Percentiles rank a stretch among this genome's conserved stretches.
phyloP scores from a whole-genome alignment of 805 yeast species.

The Starmerella sirachaensis region DNA sequence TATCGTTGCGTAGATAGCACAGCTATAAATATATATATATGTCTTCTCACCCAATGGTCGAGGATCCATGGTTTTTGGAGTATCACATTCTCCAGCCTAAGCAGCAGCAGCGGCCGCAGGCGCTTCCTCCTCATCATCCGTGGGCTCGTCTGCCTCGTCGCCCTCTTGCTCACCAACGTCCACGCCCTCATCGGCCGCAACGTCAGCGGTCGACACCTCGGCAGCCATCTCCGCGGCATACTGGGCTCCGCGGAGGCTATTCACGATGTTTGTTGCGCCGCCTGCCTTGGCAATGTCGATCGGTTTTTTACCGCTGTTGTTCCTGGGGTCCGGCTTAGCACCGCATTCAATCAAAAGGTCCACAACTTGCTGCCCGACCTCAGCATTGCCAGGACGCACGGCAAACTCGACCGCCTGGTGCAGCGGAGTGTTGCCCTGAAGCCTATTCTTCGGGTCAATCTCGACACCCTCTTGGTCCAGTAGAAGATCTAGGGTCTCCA shows the following conservation, averaged over 20 bases:
- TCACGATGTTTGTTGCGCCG: slow-evolving; percentile 43
- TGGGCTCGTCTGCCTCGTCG: slow-evolving; percentile 9
- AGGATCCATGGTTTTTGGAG: no score
- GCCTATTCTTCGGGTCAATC: slow-evolving; percentile 62
- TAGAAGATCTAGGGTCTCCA: slow-evolving; percentile 67
- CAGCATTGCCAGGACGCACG: slow-evolving; percentile 51
- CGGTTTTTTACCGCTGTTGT: slow-evolving; percentile 59
- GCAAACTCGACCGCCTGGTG: slow-evolving; percentile 75
- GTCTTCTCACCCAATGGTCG: no score
- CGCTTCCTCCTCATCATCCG: slow-evolving; percentile 7
- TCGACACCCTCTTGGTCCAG: slow-evolving; percentile 86
- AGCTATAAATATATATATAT: no score
- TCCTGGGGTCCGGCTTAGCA: slow-evolving; percentile 51
- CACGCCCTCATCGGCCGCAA: slow-evolving; percentile 16
- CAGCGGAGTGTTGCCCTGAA: slow-evolving; percentile 77
- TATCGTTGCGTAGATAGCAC: no score
- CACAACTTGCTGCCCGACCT: slow-evolving; percentile 48
- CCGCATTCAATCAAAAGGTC: slow-evolving; percentile 87
- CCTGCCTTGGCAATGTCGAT: slow-evolving; percentile 44
- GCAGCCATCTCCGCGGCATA: slow-evolving; percentile 26
- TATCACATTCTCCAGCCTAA: not conserved
- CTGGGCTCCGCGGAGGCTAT: slow-evolving; percentile 71
- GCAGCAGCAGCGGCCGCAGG: slow-evolving; percentile 3
- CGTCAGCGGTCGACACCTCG: slow-evolving; percentile 18
- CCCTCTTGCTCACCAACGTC: slow-evolving; percentile 14